Evolutionary conservation across 192 early-diverging fungal genomes (phyloP).

Genomic region (Nowakowskiella sp.): DNA sequence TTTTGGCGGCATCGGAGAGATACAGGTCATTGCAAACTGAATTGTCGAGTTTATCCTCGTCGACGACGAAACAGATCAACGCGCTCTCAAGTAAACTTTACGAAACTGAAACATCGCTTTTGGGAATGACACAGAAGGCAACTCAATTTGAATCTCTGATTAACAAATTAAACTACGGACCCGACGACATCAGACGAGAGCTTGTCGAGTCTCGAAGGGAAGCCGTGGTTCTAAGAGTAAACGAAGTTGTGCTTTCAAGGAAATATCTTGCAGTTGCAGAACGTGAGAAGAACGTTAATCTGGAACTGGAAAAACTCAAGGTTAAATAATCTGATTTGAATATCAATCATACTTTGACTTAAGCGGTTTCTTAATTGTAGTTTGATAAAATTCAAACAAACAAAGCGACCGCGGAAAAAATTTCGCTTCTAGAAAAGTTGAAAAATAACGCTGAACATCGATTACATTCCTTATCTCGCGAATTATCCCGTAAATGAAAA

Average conservation of each 20-base stretch:
- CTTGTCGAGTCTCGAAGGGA: constrained; percentile 31
- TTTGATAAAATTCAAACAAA: constrained; percentile 31
- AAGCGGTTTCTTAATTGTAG: not conserved
- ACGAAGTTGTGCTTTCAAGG: constrained; percentile 31
- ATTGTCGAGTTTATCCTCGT: no score
- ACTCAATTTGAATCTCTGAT: constrained; percentile 10
- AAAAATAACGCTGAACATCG: constrained; percentile 11
- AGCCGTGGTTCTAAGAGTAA: constrained; percentile 29
- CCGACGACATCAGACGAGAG: constrained; percentile 17
- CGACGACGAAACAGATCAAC: not conserved
- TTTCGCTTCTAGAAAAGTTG: constrained; percentile 16
- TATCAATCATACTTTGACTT: not conserved
- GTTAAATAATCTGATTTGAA: constrained; percentile 4
- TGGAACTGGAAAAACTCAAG: constrained; percentile 28
- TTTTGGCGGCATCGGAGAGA: constrained; percentile 1
- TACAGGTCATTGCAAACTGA: not conserved
- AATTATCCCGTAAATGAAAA: not conserved
- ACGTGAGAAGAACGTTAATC: constrained; percentile 20
- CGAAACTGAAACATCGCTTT: not conserved
- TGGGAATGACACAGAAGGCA: not conserved
- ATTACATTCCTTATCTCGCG: no score
- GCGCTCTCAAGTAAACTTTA: not conserved
- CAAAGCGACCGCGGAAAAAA: constrained; percentile 21
- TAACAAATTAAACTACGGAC: constrained; percentile 6
- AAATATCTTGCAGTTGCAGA: constrained; percentile 24